phyloP scores from a whole-genome alignment of 2,329 filamentous ascomycete genomes.

The Pestalotiopsis sp. region DNA sequence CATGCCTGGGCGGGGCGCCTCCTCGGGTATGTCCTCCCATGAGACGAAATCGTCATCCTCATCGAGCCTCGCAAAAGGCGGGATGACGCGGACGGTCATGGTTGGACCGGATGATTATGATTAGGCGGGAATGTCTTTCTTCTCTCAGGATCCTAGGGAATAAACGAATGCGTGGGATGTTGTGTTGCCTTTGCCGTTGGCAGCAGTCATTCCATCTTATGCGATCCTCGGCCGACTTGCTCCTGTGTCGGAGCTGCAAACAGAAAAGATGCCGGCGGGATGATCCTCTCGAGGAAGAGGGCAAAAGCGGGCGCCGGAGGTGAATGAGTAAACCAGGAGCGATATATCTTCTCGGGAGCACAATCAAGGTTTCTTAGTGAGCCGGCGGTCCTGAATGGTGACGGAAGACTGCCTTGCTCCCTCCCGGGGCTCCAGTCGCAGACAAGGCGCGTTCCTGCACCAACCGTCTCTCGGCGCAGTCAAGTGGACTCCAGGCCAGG shows the following conservation, averaged over 20 bases:
- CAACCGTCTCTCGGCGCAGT: not conserved
- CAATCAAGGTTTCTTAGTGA: not conserved
- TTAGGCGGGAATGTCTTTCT: not conserved
- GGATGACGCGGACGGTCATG: conserved; percentile 3
- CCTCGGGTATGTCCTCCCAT: conserved; percentile 5
- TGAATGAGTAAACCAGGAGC: not conserved
- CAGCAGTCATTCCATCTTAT: not conserved
- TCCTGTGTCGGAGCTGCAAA: not conserved
- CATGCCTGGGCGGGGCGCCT: conserved; percentile 15
- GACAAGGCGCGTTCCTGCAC: not conserved
- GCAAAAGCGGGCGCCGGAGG: not conserved
- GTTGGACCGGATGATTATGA: not conserved
- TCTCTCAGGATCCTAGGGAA: not conserved
- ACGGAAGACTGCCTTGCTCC: not conserved
- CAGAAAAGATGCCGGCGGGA: too few relatives aligned
- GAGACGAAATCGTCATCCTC: conserved; percentile 1
- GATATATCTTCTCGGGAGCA: not conserved
- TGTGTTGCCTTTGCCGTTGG: not conserved
- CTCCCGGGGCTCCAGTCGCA: not conserved
- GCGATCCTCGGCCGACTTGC: not conserved
- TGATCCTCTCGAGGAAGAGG: not conserved
- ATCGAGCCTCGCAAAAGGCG: conserved; percentile 4
- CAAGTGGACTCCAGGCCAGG: not conserved
- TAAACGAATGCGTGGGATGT: not conserved
- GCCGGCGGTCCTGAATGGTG: not conserved